Conservation (phyloP, 495 filamentous ascomycete species). For the Rostrohypoxylon terebratum region DNA sequence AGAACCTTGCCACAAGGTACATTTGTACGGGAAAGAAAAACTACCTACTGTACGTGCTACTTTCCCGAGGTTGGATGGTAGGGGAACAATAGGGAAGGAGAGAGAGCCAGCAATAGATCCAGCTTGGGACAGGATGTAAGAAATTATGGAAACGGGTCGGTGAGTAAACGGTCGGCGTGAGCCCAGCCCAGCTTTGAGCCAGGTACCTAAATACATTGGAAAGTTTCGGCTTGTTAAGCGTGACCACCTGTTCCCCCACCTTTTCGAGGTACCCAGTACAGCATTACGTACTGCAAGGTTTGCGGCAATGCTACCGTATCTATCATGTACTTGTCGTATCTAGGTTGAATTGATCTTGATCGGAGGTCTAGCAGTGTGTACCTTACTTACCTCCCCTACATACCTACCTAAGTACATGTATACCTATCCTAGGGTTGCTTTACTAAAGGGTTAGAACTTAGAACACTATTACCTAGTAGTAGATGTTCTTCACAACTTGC, state of each 20-base stretch:
- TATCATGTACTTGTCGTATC: neutral
- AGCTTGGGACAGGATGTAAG: conserved; percentile 37
- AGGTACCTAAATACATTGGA: conserved; percentile 18
- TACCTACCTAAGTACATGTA: neutral
- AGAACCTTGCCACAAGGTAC: conserved; percentile 33
- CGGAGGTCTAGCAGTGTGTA: neutral
- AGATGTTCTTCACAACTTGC: conserved; percentile 8
- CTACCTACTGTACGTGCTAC: conserved; percentile 25
- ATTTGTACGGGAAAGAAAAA: conserved; percentile 12
- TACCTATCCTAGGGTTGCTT: neutral
- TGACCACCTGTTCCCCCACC: conserved; percentile 34
- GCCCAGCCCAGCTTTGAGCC: conserved; percentile 9
- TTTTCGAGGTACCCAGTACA: conserved; percentile 18
- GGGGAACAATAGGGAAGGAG: conserved; percentile 26
- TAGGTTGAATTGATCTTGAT: conserved; percentile 6
- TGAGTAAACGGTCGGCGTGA: conserved; percentile 34
- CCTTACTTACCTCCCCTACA: neutral
- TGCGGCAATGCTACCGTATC: conserved; percentile 25
- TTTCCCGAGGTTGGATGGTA: conserved; percentile 38
- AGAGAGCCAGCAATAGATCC: conserved; percentile 28
- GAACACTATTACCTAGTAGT: too few species aligned
- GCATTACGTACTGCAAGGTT: conserved; percentile 1
- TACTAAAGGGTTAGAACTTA: conserved; percentile 8
- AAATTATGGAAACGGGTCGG: conserved; percentile 33
- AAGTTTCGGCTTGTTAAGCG: conserved; percentile 33